Evolutionary conservation across 805 yeast species (phyloP), one percentile per base, ranked within the genome.

Genomic region (Lachancea waltii): DNA sequence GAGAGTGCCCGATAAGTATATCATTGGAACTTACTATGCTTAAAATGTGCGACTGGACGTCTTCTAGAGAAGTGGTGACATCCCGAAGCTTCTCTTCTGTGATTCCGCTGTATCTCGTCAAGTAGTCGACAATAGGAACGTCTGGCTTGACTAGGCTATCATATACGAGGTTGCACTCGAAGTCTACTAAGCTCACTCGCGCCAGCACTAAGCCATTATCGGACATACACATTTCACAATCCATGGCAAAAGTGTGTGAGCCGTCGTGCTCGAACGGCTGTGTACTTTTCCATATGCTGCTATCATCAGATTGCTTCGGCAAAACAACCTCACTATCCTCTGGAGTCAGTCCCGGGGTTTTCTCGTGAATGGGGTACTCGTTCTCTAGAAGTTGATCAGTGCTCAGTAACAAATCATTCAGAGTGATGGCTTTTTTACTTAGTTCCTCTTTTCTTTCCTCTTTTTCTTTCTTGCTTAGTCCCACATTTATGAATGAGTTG

Each of bases 151-250:
- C 96, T 16, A 77, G 69, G 45, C 77, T 72, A 53, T 89, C 95
- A 42, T 81, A 60, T 0, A 90, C 56, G 0, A 80, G 72, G 4
- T 73, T 69, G 13, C 71, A 73, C 35, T 76, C 69, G 48, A 73
- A 76, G 54, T 83, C 79, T 1, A 87, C 72, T 7, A 92, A 47
- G 2, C 95, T 83, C 0, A 85, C 75, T 37, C 97, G 68, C 0
- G 97, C 77, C 28, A 90, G 65, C 1, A 76, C 95, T 29, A 71
- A 69, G 0, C 86, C 87, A 1, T 52, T 45, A 0, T 65, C 72
- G 0, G 89, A 62, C 41, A 70, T 63, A 56, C 96, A 86, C 86
- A 90, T 92, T 62, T 90, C 98, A 67, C 98, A 92, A 62, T 90
- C 98, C 14, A 92, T 47, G 0, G 95, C 92, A 63, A 75, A 85